These are phyloP conservation scores for Posidonia australis DNA, from an alignment of 106 monocot genomes.

Conservation along the genomic window DNA sequence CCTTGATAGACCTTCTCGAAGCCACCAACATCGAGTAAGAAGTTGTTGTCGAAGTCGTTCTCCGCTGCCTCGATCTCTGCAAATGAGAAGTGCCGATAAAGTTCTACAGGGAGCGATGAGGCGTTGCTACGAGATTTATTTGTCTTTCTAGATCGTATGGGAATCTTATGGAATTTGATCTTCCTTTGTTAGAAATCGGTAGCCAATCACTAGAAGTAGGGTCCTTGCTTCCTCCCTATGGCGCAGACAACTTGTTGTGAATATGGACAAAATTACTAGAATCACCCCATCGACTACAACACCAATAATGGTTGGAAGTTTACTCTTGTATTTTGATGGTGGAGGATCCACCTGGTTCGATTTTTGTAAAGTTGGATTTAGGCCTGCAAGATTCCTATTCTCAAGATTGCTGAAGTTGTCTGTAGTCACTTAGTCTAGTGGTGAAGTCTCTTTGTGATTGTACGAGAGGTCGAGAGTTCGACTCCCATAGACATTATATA, in stretches of 20 bases:
- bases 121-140: constrained; percentile 55
- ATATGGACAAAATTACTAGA: constrained; percentile 9
- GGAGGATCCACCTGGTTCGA: too few relatives aligned
- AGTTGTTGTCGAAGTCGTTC: constrained; percentile 51
- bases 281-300: constrained; percentile 25
- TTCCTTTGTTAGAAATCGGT: too few relatives aligned
- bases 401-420: too few relatives aligned
- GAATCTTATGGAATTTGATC: too few relatives aligned
- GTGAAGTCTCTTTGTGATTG: too few relatives aligned
- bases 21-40: constrained; percentile 73
- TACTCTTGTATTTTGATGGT: too few relatives aligned
- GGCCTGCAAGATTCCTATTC: constrained; percentile 40
- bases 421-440: too few relatives aligned
- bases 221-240: constrained; percentile 22
- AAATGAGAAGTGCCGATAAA: constrained; percentile 73
- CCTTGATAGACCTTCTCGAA: constrained; percentile 84
- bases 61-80: constrained; percentile 65
- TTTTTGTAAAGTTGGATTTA: constrained; percentile 21
- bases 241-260: neutral
- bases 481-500: too few relatives aligned
- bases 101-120: constrained; percentile 55
- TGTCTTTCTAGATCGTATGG: constrained; percentile 73
- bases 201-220: constrained; percentile 26
- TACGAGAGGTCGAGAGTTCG: too few relatives aligned
- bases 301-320: constrained; percentile 11